Conservation (phyloP, 495 filamentous ascomycete species). For the Xylaria palmicola region DNA sequence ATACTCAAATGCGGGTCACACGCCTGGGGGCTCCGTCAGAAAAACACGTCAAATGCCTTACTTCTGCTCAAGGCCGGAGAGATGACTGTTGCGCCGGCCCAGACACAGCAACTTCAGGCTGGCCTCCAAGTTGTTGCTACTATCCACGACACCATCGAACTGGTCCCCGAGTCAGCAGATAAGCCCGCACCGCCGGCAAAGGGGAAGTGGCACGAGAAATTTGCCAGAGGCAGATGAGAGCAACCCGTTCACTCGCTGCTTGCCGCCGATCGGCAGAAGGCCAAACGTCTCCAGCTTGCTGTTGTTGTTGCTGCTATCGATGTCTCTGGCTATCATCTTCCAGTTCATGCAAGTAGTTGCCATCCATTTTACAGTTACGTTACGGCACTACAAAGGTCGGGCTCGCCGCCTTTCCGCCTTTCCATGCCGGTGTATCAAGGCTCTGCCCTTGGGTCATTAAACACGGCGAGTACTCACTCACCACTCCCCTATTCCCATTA, state of each 20-base stretch:
- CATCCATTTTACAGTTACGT: too few relatives aligned
- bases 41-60: conserved; percentile 87
- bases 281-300: not conserved
- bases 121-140: conserved; percentile 64
- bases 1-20: conserved; percentile 68
- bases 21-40: conserved; percentile 81
- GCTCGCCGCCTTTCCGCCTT: too few relatives aligned
- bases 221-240: conserved; percentile 50
- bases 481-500: too few relatives aligned
- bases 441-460: too few relatives aligned
- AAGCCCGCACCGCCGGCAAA: conserved; percentile 46
- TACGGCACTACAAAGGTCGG: too few relatives aligned
- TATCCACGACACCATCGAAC: conserved; percentile 71
- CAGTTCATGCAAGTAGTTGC: too few relatives aligned
- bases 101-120: conserved; percentile 34
- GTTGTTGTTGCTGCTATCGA: too few relatives aligned
- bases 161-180: conserved; percentile 43
- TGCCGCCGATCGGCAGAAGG: not conserved
- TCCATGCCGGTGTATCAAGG: too few relatives aligned
- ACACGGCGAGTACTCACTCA: too few relatives aligned
- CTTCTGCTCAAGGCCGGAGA: conserved; percentile 60
- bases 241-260: not conserved
- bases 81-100: conserved; percentile 14
- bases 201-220: conserved; percentile 89
- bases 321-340: too few relatives aligned